A percentile compares a stretch with the other conserved stretches of the same genome.
These are phyloP conservation scores for Tanacetum coccineum DNA, from an alignment of 129 eudicot species.

Conservation along the genomic window DNA sequence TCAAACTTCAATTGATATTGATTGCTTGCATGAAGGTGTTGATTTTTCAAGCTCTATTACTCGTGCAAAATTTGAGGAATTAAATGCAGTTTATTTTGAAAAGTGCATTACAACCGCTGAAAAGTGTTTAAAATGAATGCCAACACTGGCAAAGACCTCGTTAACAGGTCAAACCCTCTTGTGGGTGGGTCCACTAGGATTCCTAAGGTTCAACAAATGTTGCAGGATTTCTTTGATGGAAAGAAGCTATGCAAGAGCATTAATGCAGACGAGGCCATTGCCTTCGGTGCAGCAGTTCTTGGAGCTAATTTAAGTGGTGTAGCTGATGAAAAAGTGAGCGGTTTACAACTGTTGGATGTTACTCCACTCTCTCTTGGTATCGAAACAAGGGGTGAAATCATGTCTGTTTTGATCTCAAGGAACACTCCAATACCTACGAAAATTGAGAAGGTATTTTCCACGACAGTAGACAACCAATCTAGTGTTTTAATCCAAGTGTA, in stretches of 20 bases:
- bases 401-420: constrained; percentile 24
- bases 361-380: constrained; percentile 21
- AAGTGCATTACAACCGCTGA: constrained; percentile 14
- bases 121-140: constrained; percentile 19
- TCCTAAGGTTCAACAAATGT: constrained; percentile 27
- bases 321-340: constrained; percentile 11
- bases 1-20: constrained; percentile 17
- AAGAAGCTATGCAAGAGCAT: constrained; percentile 20
- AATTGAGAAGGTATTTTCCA: constrained; percentile 7
- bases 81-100: constrained; percentile 5
- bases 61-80: constrained; percentile 24
- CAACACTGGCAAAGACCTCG: constrained; percentile 3
- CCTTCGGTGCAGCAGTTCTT: constrained; percentile 24
- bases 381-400: constrained; percentile 12
- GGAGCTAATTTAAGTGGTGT: constrained; percentile 22
- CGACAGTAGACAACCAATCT: constrained; percentile 19
- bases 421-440: constrained; percentile 21
- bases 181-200: constrained; percentile 31
- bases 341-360: constrained; percentile 23
- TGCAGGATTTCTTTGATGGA: constrained; percentile 23
- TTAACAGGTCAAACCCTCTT: constrained; percentile 18
- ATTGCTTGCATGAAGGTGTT: constrained; percentile 18
- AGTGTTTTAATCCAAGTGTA: constrained; percentile 16
- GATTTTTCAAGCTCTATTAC: constrained; percentile 17
- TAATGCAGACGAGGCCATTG: constrained; percentile 27